Percentiles rank a stretch among this genome's conserved stretches.
Evolutionary conservation across 2,329 filamentous ascomycete genomes (phyloP).

Genomic region (Nakataea oryzae): DNA sequence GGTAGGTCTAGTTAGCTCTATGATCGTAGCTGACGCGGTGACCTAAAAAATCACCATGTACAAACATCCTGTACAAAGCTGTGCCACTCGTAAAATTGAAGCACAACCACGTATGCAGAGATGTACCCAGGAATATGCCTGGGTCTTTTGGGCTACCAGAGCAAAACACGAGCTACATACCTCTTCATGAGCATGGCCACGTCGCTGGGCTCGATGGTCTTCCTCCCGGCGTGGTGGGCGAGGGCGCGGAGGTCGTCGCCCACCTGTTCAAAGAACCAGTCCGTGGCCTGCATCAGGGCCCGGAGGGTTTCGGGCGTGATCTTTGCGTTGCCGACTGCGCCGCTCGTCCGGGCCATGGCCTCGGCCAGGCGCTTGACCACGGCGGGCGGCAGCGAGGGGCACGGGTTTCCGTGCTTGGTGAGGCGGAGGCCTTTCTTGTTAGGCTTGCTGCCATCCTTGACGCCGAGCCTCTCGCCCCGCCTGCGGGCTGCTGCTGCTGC

Average conservation of each 20-base stretch:
- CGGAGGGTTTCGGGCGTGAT: constrained; percentile 64
- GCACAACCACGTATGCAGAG: not conserved
- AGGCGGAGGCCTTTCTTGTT: constrained; percentile 39
- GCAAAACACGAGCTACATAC: constrained; percentile 36
- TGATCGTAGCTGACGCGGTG: constrained; percentile 11
- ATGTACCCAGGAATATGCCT: not conserved
- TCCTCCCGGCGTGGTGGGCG: constrained; percentile 70
- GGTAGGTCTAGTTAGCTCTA: constrained; percentile 13
- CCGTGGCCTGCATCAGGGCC: constrained; percentile 68
- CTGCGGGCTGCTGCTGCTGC: not conserved
- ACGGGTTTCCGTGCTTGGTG: constrained; percentile 64
- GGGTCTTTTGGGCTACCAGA: constrained; percentile 1
- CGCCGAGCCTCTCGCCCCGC: not conserved
- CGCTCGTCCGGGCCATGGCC: constrained; percentile 58
- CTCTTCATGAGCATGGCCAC: constrained; percentile 73
- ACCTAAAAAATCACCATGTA: constrained; percentile 11
- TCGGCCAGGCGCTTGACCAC: constrained; percentile 67
- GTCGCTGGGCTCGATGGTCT: constrained; percentile 78
- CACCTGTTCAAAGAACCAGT: constrained; percentile 87
- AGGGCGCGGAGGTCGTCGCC: constrained; percentile 72
- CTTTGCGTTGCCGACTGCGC: constrained; percentile 49
- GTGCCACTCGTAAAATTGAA: not conserved
- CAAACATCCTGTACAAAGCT: not conserved
- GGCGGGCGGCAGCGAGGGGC: constrained; percentile 61
- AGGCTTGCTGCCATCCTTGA: not conserved